Percentiles rank a stretch among this genome's conserved stretches.
These are phyloP conservation scores for Tolypocladium nubicola DNA, from an alignment of 2,329 filamentous ascomycete genomes.

Conservation along the genomic window DNA sequence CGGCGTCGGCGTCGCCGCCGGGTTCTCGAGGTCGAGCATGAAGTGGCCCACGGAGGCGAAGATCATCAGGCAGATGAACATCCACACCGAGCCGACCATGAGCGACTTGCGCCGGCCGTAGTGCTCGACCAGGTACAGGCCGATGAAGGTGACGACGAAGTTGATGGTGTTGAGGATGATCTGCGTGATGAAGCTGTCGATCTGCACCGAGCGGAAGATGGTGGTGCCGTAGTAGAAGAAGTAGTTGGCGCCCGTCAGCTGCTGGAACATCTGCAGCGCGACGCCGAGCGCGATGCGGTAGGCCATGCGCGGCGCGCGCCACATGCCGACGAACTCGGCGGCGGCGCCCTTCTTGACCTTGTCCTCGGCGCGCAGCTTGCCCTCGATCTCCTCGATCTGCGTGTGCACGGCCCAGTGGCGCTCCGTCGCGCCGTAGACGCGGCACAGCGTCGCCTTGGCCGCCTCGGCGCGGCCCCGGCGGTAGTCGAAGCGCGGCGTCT, in stretches of 20 bases:
- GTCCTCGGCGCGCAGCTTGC: conserved; percentile 39
- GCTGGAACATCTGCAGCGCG: conserved; percentile 53
- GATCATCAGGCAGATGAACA: conserved; percentile 49
- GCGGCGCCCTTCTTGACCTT: conserved; percentile 27
- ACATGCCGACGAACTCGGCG: conserved; percentile 45
- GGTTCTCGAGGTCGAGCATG: conserved; percentile 24
- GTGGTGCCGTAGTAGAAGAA: conserved; percentile 55
- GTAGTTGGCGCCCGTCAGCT: conserved; percentile 58
- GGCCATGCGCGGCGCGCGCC: conserved; percentile 51
- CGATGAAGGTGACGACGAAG: conserved; percentile 54
- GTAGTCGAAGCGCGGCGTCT: conserved; percentile 42
- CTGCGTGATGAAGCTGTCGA: conserved; percentile 54
- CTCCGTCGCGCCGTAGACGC: conserved; percentile 32
- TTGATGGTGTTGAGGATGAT: conserved; percentile 60
- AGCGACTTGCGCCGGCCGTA: conserved; percentile 54
- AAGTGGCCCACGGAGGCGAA: conserved; percentile 44
- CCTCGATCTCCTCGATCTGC: conserved; percentile 42
- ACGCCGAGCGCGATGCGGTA: conserved; percentile 53
- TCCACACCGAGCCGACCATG: conserved; percentile 51
- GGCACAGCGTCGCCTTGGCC: conserved; percentile 35
- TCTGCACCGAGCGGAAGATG: conserved; percentile 33
- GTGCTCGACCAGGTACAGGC: conserved; percentile 60
- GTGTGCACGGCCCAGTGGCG: conserved; percentile 34
- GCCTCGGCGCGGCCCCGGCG: conserved; percentile 34
- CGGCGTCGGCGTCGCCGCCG: conserved; percentile 26